phyloP scores from a whole-genome alignment of 1,284 basidiomycete genomes.

The Neonothopanus nambi region DNA sequence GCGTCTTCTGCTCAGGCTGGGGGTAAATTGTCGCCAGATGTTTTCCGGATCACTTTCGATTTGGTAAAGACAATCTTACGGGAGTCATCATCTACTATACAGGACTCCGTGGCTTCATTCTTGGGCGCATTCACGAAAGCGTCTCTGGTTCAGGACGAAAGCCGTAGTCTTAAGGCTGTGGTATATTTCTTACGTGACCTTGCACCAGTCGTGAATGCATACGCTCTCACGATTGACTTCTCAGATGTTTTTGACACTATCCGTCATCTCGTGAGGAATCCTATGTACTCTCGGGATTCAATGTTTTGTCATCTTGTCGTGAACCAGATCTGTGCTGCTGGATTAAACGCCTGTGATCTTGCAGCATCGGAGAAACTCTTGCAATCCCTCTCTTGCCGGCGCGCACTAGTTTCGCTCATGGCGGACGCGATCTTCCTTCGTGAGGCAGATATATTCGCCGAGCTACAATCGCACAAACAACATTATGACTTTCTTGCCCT shows the following conservation, averaged over 20 bases:
- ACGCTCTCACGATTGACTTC: slow-evolving; percentile 59
- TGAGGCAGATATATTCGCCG: slow-evolving; percentile 54
- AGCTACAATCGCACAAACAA: slow-evolving; percentile 56
- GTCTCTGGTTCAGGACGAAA: slow-evolving; percentile 44
- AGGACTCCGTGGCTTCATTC: slow-evolving; percentile 45
- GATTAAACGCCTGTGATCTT: slow-evolving; percentile 55
- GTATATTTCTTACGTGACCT: slow-evolving; percentile 56
- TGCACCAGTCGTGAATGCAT: slow-evolving; percentile 55
- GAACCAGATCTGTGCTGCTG: slow-evolving; percentile 57
- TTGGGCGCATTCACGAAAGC: slow-evolving; percentile 49
- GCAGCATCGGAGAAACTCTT: slow-evolving; percentile 55
- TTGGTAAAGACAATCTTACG: slow-evolving; percentile 61
- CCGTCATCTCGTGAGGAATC: slow-evolving; percentile 44
- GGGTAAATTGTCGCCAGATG: slow-evolving; percentile 48
- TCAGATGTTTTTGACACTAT: slow-evolving; percentile 61
- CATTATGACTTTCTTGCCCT: slow-evolving; percentile 60
- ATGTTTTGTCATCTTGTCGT: slow-evolving; percentile 57
- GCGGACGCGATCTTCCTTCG: slow-evolving; percentile 52
- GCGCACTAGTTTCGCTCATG: slow-evolving; percentile 54
- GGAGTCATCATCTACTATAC: slow-evolving; percentile 38
- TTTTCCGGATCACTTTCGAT: slow-evolving; percentile 56
- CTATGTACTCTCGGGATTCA: slow-evolving; percentile 51
- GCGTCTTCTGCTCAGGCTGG: slow-evolving; percentile 56
- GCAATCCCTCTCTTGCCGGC: slow-evolving; percentile 49
- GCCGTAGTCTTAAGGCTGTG: slow-evolving; percentile 49